Evolutionary conservation across 1,139 yeast genomes (phyloP).

Genomic region (Dujonia santamariae): DNA sequence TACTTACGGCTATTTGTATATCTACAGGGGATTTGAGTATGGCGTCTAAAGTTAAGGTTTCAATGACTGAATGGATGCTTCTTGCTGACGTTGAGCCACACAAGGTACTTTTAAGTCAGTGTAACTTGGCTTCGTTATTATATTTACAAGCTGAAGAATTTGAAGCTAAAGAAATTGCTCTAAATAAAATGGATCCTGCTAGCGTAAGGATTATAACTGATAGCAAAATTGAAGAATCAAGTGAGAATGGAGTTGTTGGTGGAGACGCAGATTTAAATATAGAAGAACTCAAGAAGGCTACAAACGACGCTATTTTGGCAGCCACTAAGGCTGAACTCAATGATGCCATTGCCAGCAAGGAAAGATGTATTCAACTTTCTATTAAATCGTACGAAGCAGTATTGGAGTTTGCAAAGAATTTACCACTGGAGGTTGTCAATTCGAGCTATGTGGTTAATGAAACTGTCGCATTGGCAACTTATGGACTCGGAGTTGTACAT

Average conservation of each 20-base stretch:
- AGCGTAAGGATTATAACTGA: slow-evolving; percentile 6
- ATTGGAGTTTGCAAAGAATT: slow-evolving; percentile 49
- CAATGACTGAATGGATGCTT: slow-evolving; percentile 73
- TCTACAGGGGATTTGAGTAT: slow-evolving; percentile 63
- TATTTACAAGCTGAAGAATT: slow-evolving; percentile 69
- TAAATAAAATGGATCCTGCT: slow-evolving; percentile 11
- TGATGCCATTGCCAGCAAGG: slow-evolving; percentile 24
- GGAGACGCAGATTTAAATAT: slow-evolving; percentile 15
- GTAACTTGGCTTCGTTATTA: slow-evolving; percentile 69
- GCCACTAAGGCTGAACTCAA: slow-evolving; percentile 7
- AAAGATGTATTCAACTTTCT: slow-evolving; percentile 43
- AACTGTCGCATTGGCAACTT: slow-evolving; percentile 75
- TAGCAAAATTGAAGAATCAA: slow-evolving; percentile 10
- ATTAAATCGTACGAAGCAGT: slow-evolving; percentile 51
- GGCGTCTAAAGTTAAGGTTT: slow-evolving; percentile 62
- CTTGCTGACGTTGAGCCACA: slow-evolving; percentile 67
- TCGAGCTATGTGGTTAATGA: slow-evolving; percentile 34
- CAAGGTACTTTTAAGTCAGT: slow-evolving; percentile 61
- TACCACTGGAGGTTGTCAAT: slow-evolving; percentile 32
- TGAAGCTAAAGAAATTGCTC: slow-evolving; percentile 46
- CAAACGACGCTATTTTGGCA: not conserved
- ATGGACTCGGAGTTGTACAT: slow-evolving; percentile 79
- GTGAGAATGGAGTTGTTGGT: too few species aligned
- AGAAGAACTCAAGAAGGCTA: not conserved
- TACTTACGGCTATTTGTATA: slow-evolving; percentile 64